Conservation (phyloP, 768 basidiomycete genomes). For the Tulasnella sp. region DNA sequence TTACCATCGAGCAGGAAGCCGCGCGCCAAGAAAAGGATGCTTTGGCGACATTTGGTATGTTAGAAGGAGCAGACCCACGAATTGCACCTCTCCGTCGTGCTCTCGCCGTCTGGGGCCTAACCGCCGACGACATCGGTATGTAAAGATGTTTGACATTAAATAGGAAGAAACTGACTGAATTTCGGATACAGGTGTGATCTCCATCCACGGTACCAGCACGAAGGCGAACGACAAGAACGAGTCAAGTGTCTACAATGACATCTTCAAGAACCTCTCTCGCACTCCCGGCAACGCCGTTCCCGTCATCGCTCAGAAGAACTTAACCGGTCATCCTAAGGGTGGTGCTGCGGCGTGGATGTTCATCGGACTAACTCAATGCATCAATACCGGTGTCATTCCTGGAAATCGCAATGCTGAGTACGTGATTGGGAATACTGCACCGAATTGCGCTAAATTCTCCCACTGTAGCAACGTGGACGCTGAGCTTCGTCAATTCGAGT, state of each 20-base stretch:
- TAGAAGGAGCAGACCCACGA: slow-evolving; percentile 73
- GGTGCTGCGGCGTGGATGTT: slow-evolving; percentile 98
- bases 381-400: slow-evolving; percentile 78
- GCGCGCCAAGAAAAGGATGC: slow-evolving; percentile 85
- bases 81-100: slow-evolving; percentile 90
- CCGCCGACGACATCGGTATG: slow-evolving; percentile 72
- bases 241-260: slow-evolving; percentile 91
- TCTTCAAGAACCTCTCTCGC: slow-evolving; percentile 79
- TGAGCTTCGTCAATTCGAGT: slow-evolving; percentile 76
- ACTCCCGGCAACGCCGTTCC: slow-evolving; percentile 95
- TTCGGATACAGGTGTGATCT: slow-evolving; percentile 42
- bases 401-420: slow-evolving; percentile 96
- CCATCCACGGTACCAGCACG: slow-evolving; percentile 84
- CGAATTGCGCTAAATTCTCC: slow-evolving; percentile 9
- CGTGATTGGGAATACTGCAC: slow-evolving; percentile 30
- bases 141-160: slow-evolving; percentile 18
- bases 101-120: slow-evolving; percentile 92
- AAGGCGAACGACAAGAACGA: slow-evolving; percentile 95
- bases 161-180: not conserved
- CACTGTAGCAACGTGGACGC: slow-evolving; percentile 76
- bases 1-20: slow-evolving; percentile 84
- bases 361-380: slow-evolving; percentile 78
- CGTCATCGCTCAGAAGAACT: slow-evolving; percentile 92
- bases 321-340: slow-evolving; percentile 96
- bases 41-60: slow-evolving; percentile 90